A percentile compares a stretch with the other conserved stretches of the same genome.
These are phyloP conservation scores for Ceratobasidium sp. DNA, from an alignment of 1,284 basidiomycete genomes.

Conservation along the genomic window DNA sequence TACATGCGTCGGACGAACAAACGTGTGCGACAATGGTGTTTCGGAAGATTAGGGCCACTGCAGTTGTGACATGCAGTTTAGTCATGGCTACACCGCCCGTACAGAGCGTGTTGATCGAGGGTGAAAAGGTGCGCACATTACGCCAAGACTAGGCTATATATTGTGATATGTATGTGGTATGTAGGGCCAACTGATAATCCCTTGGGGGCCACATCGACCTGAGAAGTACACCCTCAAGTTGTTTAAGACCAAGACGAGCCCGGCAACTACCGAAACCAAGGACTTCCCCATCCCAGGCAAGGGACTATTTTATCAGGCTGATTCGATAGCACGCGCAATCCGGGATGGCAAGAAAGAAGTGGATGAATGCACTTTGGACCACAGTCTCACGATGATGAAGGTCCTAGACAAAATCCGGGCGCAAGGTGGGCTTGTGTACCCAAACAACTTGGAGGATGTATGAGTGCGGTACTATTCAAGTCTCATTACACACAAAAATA, in stretches of 20 bases:
- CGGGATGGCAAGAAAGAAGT: constrained; percentile 54
- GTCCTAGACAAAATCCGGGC: constrained; percentile 53
- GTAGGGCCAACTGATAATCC: constrained; percentile 46
- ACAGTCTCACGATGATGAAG: constrained; percentile 54
- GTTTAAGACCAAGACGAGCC: constrained; percentile 47
- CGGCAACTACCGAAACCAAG: constrained; percentile 44
- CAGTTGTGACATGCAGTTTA: constrained; percentile 44
- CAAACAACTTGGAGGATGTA: constrained; percentile 3
- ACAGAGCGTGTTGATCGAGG: constrained; percentile 37
- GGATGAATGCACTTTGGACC: constrained; percentile 51
- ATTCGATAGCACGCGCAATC: constrained; percentile 58
- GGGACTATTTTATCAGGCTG: constrained; percentile 50
- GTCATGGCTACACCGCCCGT: constrained; percentile 43
- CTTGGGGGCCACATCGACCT: constrained; percentile 47
- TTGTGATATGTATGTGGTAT: background rate
- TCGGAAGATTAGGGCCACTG: constrained; percentile 55
- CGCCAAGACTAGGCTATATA: too few relatives aligned
- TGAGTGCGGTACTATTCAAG: constrained; percentile 10
- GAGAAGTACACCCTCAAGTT: constrained; percentile 49
- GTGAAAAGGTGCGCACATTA: constrained; percentile 28
- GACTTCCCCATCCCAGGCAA: constrained; percentile 53
- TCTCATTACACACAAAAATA: constrained; percentile 20
- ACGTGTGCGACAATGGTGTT: constrained; percentile 57
- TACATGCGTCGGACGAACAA: constrained; percentile 55
- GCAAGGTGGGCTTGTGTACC: constrained; percentile 24